Conservation (phyloP, 2,329 filamentous ascomycete genomes). For the Nemania sp. region DNA sequence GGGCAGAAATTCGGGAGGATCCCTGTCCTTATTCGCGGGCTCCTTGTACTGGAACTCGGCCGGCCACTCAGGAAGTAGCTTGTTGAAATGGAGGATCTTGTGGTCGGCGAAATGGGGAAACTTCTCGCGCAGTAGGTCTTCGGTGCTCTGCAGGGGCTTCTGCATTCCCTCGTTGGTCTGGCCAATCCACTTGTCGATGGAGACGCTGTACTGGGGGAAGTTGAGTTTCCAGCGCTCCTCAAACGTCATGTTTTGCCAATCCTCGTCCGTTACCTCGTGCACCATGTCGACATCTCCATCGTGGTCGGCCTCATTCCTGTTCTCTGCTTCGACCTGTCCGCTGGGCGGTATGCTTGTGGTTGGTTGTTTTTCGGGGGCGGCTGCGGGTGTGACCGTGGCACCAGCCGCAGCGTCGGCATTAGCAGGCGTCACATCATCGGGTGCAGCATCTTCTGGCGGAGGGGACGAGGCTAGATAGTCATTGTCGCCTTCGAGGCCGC, state of each 20-base stretch:
- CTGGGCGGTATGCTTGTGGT: constrained; percentile 8
- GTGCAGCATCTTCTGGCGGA: constrained; percentile 51
- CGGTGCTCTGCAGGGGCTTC: constrained; percentile 76
- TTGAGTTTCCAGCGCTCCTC: constrained; percentile 56
- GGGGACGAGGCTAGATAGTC: constrained; percentile 60
- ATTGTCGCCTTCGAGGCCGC: constrained; percentile 60
- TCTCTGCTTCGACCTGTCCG: constrained; percentile 17
- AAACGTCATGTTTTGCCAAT: constrained; percentile 53
- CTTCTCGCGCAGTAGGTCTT: constrained; percentile 80
- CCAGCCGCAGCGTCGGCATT: not conserved
- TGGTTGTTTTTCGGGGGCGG: constrained; percentile 21
- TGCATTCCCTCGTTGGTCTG: constrained; percentile 69
- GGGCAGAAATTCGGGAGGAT: constrained; percentile 73
- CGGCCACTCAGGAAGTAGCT: constrained; percentile 83
- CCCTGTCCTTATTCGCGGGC: constrained; percentile 81
- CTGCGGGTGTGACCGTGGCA: not conserved
- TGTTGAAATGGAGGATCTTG: constrained; percentile 80
- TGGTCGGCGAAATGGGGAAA: constrained; percentile 86
- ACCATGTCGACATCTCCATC: constrained; percentile 33
- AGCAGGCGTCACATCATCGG: not conserved
- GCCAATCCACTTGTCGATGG: constrained; percentile 53
- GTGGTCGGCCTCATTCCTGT: constrained; percentile 23
- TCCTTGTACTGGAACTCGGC: constrained; percentile 83
- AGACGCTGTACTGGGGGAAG: constrained; percentile 59
- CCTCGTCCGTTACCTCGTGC: constrained; percentile 51